phyloP scores from a whole-genome alignment of 495 filamentous ascomycete species.

The Peziza echinospora region DNA sequence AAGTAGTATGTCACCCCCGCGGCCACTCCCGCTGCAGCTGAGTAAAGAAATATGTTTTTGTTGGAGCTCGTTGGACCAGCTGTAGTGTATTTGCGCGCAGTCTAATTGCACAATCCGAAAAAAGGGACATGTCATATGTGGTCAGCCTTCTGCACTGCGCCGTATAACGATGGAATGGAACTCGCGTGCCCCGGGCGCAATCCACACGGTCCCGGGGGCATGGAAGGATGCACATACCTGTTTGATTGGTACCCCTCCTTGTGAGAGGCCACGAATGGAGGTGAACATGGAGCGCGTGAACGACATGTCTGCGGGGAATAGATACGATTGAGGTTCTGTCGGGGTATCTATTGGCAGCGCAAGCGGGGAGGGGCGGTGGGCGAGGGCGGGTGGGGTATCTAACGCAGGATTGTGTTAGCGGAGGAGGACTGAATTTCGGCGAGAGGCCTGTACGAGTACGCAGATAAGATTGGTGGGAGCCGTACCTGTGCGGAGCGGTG shows the following conservation, averaged over 20 bases:
- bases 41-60: not conserved
- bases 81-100: too few species aligned
- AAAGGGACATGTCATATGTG: not conserved
- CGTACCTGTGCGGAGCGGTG: too few species aligned
- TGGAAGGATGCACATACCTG: not conserved
- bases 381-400: not conserved
- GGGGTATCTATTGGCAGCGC: too few species aligned
- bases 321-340: too few species aligned
- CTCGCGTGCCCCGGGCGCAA: too few species aligned
- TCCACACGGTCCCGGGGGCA: not conserved
- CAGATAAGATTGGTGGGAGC: too few species aligned
- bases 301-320: too few species aligned
- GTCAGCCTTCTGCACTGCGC: not conserved
- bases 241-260: not conserved
- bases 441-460: too few species aligned
- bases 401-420: too few species aligned
- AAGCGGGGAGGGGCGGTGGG: too few species aligned
- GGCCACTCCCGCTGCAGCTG: not conserved
- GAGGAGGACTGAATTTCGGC: too few species aligned
- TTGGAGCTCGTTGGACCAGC: not conserved
- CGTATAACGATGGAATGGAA: not conserved
- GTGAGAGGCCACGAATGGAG: not conserved
- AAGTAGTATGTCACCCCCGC: not conserved
- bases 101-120: too few species aligned
- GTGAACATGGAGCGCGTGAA: not conserved